Base-by-base conservation (phyloP, 768 basidiomycete genomes). In the Lactarius tabidus region DNA sequence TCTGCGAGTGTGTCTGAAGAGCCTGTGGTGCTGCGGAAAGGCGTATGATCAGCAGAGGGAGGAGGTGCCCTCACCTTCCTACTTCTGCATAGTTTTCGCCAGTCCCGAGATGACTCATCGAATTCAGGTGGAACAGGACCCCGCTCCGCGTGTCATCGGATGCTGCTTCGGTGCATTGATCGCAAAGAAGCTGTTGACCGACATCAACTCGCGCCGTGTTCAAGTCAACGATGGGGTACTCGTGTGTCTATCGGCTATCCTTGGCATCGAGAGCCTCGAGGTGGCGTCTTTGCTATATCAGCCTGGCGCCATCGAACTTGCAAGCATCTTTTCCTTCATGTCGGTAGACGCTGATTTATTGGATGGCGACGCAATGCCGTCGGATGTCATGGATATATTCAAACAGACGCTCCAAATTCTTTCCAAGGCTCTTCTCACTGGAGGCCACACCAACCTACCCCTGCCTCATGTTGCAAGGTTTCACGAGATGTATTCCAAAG, bases 21-120 rank as follows among this genome's bases (percentile, higher is more conserved):
- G 35, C 15, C 35, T 64, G 9, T 63, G 48, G 45, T 58, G 18
- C 28, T 39, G 57, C 38, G 38, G 36, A 57, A 59, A 29, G 31
- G 51, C 48, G 18, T 59, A 64, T 17, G 23, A 52, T 23, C 36
- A 26, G 38, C 35, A 14, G 14, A 38, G 14, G 38, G 14, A 38
- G 14, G 14, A 2, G 38, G 23, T 23, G 12, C 23, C 45, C 5
- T 26, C 28, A 51, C 15, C 48, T 2, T 15, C 1, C 26, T 51
- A 51, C 14, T 4, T 51, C 48, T 26, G 48, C 48, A 1, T 51
- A 23, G 48, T 51, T 15, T 26, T 51, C 26, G 48, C 48, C 48
- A 6, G 2, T 26, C 48, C 26, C 15, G 48, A 51, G 48, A 26
- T 26, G 48, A 51, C 48, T 3, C 48, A 15, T 51, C 48, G 23